Base-by-base conservation (phyloP, 768 basidiomycete genomes). In the Solioccasus polychromus region DNA sequence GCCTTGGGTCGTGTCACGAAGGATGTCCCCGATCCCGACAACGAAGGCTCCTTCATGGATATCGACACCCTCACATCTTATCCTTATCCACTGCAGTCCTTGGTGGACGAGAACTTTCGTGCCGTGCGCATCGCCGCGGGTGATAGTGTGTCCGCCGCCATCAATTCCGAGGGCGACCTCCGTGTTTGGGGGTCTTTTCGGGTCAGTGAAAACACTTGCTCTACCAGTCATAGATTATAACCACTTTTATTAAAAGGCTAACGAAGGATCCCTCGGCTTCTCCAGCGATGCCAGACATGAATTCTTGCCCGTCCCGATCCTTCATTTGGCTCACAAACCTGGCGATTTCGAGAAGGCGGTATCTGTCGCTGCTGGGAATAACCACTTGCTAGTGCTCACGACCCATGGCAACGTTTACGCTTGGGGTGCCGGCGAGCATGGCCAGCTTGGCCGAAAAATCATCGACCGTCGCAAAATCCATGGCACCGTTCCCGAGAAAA, bases 111-210 rank as follows among this genome's bases (percentile, higher is more conserved):
- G 55, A 76, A 78, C 12, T 97, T 95, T 73, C 83, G 88, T 44
- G 87, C 92, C 0, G 88, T 92, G 4, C 76, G 79, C 47, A 76
- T 92, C 48, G 83, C 82, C 31, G 85, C 90, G 19, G 92, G 94
- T 8, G 94, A 96, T 59, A 90, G 82, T 51, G 84, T 93, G 52
- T 88, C 85, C 53, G 88, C 92, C 24, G 92, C 91, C 18, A 73
- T 96, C 50, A 86, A 84, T 45, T 73, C 76, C 35, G 71, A 84
- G 39, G 94, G 94, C 38, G 84, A 89, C 48, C 68, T 97, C 39
- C 76, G 87, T 46, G 89, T 85, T 19, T 97, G 94, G 94, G 83
- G 82, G 18, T 85, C 85, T 34, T 97, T 96, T 75, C 78, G 91
- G 18, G 94, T 96, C 68, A 48, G 82, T 63, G 24, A 35, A 26